phyloP scores from a whole-genome alignment of 2,329 filamentous ascomycete genomes.

The Chrysosporium queenslandicum region DNA sequence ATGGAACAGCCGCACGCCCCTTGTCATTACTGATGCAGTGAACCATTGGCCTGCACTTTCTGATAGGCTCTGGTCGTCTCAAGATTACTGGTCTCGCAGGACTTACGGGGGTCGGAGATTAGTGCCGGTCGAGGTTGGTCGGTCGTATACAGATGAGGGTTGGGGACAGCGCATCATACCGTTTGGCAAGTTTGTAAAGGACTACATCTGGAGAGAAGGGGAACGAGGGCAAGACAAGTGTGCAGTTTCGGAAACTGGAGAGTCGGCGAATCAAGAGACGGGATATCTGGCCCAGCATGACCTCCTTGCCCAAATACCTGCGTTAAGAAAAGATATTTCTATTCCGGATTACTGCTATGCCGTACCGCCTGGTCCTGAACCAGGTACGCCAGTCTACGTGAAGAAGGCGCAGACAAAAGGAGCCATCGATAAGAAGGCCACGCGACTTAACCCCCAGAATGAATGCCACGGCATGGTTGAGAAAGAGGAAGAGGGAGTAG shows the following conservation, averaged over 20 bases:
- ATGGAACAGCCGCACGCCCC: constrained; percentile 41
- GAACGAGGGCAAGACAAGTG: neutral
- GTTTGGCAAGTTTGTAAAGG: constrained; percentile 59
- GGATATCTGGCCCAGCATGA: constrained; percentile 91
- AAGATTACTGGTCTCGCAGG: constrained; percentile 59
- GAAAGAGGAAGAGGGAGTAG: constrained; percentile 16
- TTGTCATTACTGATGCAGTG: constrained; percentile 59
- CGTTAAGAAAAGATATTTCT: constrained; percentile 61
- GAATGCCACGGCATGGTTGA: constrained; percentile 13
- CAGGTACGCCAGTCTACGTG: constrained; percentile 37
- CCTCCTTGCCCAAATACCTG: constrained; percentile 71
- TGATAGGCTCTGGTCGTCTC: constrained; percentile 58
- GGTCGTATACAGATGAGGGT: constrained; percentile 73
- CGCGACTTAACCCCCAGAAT: constrained; percentile 1
- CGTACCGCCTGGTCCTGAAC: constrained; percentile 49
- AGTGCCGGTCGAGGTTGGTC: constrained; percentile 75
- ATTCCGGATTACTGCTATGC: constrained; percentile 81
- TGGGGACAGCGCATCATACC: constrained; percentile 76
- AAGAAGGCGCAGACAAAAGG: constrained; percentile 27
- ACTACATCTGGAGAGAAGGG: constrained; percentile 43
- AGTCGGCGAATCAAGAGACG: constrained; percentile 25
- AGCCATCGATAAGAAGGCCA: constrained; percentile 28
- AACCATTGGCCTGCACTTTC: constrained; percentile 68
- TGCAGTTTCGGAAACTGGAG: neutral
- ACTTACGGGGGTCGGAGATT: constrained; percentile 70